Conservation (phyloP, 306 rosid genomes). For the Sicyos edulis region DNA sequence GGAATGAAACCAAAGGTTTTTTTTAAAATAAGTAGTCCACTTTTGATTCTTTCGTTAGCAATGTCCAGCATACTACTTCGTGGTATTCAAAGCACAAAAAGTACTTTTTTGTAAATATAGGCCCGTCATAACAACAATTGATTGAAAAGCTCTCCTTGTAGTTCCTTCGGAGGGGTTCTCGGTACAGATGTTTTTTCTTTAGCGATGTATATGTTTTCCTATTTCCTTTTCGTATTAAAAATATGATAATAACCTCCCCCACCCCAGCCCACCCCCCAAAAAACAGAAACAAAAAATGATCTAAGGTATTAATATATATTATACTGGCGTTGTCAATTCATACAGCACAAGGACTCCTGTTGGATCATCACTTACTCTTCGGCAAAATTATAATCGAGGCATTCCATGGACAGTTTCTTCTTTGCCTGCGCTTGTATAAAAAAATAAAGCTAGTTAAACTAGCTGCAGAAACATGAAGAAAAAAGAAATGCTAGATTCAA, state of each 20-base stretch:
- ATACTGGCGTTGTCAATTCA: neutral
- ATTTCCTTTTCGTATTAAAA: neutral
- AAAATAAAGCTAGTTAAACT: conserved; percentile 5
- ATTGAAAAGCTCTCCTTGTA: neutral
- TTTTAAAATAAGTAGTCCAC: neutral
- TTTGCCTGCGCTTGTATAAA: conserved; percentile 53
- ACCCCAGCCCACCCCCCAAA: neutral
- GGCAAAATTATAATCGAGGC: conserved; percentile 44
- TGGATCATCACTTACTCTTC: conserved; percentile 69
- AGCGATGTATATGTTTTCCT: neutral
- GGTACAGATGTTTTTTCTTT: neutral
- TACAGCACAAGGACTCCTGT: neutral
- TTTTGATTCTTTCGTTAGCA: neutral
- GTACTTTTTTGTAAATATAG: neutral
- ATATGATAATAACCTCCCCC: neutral
- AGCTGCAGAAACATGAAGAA: neutral
- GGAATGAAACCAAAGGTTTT: neutral
- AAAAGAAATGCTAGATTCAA: neutral
- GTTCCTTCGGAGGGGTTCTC: neutral
- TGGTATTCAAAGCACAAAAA: neutral
- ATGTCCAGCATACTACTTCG: neutral
- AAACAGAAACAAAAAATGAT: neutral
- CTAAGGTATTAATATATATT: neutral
- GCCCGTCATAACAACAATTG: neutral
- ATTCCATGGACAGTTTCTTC: conserved; percentile 94